These are phyloP conservation scores for Trichoderma virens DNA, from an alignment of 495 filamentous ascomycete genomes.

Conservation along the genomic window DNA sequence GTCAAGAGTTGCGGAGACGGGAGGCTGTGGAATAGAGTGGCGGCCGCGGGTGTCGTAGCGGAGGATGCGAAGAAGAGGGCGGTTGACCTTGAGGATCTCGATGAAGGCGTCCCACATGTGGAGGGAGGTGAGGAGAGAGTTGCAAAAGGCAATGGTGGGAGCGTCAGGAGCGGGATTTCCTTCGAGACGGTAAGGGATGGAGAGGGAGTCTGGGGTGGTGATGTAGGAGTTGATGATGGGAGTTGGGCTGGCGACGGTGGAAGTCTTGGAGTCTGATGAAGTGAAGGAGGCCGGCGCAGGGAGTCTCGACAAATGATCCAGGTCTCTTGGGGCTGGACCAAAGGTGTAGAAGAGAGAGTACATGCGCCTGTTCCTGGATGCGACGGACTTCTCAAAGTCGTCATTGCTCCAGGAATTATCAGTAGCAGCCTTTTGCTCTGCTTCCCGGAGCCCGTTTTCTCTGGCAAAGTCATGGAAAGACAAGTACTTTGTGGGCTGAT, in stretches of 20 bases:
- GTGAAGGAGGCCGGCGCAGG: conserved; percentile 33
- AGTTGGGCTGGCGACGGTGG: conserved; percentile 28
- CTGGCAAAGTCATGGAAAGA: conserved; percentile 64
- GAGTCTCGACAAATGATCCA: conserved; percentile 31
- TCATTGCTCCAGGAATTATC: conserved; percentile 46
- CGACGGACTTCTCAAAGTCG: conserved; percentile 48
- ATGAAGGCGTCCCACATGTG: conserved; percentile 74
- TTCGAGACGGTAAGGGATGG: conserved; percentile 65
- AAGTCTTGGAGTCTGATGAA: conserved; percentile 45
- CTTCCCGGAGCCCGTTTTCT: conserved; percentile 54
- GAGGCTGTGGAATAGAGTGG: conserved; percentile 37
- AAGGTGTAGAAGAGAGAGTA: conserved; percentile 75
- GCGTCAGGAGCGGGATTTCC: conserved; percentile 57
- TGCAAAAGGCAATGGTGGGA: conserved; percentile 63
- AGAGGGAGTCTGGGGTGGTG: conserved; percentile 57
- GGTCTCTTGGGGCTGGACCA: conserved; percentile 61
- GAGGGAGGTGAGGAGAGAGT: conserved; percentile 64
- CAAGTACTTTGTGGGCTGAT: conserved; percentile 44
- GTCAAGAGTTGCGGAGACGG: conserved; percentile 46
- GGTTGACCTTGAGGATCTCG: conserved; percentile 44
- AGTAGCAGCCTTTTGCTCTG: conserved; percentile 54
- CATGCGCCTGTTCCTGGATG: conserved; percentile 44
- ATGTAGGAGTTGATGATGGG: conserved; percentile 57
- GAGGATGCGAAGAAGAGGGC: conserved; percentile 60
- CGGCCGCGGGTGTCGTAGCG: conserved; percentile 65